Evolutionary conservation across 768 basidiomycete species (phyloP), one percentile per base, ranked within the genome.

Genomic region (Lentinula guzmanii): DNA sequence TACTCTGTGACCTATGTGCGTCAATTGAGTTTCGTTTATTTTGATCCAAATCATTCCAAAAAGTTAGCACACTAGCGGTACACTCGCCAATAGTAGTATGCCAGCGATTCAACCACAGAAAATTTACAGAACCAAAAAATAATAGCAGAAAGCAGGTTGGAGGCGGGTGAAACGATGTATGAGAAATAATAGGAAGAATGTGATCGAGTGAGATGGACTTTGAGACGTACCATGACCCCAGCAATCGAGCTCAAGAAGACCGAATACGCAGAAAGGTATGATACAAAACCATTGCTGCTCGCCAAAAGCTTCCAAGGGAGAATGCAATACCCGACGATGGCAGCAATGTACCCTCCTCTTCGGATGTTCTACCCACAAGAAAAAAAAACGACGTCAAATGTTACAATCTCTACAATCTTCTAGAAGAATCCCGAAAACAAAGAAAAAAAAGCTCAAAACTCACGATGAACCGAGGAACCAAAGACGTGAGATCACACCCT

Each of bases 341-440:
- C 90, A n/a, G 86, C 88, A 52, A 93, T 74, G 73, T 89, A 95
- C 15, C 91, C 91, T 33, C 93, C 91, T 18, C 91, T 83, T 21
- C 91, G 85, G 69, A 94, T 93, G 69, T 89, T 92, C 85, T 88
- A 43, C 1, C 45, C 35, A 7, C 18, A 45, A n/a, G 24, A 42
- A 46, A 43, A 28, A 48, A 41, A 53, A 45, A 7, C 48, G 37
- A 11, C 37, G 37, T 39, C 13, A 8, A 8, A 39, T 13, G 13
- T 13, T 39, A 8, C 37, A 39, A 39, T 39, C 37, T 39, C 13
- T 39, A 39, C 37, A 13, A 5, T 13, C 21, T 13, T 13, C 13
- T 39, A 5, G 37, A 39, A 39, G 37, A 1, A 39, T 39, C 37
- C 37, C 37, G 7, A 8, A 39, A 13, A 13, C 33, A 46, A 18